phyloP scores from a whole-genome alignment of 208 protist genomes.

The Balamuthia mandrillaris region DNA sequence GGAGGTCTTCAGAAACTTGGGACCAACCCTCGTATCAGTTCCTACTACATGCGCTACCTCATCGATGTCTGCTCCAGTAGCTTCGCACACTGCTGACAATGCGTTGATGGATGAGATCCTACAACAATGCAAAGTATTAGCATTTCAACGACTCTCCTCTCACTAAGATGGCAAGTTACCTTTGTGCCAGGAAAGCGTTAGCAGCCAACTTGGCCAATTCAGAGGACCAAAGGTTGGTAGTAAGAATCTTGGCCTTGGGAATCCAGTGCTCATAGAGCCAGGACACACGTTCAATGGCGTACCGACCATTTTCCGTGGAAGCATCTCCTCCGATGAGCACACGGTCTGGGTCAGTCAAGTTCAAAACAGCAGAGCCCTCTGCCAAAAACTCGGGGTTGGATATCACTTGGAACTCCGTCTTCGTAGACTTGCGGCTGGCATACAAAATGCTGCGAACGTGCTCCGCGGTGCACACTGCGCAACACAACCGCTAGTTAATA shows the following conservation, averaged over 20 bases:
- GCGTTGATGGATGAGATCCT: slow-evolving; percentile 74
- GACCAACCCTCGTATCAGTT: slow-evolving; percentile 86
- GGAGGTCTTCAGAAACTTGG: slow-evolving; percentile 86
- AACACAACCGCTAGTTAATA: no score
- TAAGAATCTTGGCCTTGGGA: slow-evolving; percentile 81
- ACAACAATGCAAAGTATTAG: neutral
- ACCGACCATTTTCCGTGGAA: slow-evolving; percentile 37
- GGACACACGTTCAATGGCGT: slow-evolving; percentile 69
- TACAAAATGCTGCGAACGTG: slow-evolving; percentile 62
- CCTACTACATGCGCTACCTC: slow-evolving; percentile 79
- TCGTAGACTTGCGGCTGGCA: slow-evolving; percentile 10
- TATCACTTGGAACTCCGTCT: slow-evolving; percentile 82
- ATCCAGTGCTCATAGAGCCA: slow-evolving; percentile 87
- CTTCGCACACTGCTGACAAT: slow-evolving; percentile 87
- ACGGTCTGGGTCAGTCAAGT: slow-evolving; percentile 88
- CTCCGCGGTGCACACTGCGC: slow-evolving; percentile 69
- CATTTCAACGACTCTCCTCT: neutral
- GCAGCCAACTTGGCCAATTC: slow-evolving; percentile 95
- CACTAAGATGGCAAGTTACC: slow-evolving; percentile 86
- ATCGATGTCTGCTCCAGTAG: slow-evolving; percentile 79
- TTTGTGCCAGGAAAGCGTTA: slow-evolving; percentile 95
- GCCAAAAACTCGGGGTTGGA: slow-evolving; percentile 97
- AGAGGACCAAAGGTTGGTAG: slow-evolving; percentile 91
- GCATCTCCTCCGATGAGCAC: slow-evolving; percentile 90
- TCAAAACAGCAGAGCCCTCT: slow-evolving; percentile 88